Evolutionary conservation across 2,329 filamentous ascomycete genomes (phyloP).

Genomic region (Fusarium zealandicum): DNA sequence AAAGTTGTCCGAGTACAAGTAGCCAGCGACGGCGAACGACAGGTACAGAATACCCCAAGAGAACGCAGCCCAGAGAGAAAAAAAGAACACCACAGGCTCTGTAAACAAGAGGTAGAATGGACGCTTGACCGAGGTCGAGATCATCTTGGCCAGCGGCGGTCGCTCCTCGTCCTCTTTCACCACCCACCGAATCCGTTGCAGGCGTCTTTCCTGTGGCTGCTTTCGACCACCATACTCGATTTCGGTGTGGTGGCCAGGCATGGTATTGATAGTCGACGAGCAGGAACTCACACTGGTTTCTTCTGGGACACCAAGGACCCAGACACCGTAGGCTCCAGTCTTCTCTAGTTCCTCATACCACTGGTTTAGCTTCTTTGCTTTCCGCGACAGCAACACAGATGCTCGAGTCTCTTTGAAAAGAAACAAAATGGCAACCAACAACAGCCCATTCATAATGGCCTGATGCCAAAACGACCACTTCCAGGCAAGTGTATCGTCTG

Average conservation of each 20-base stretch:
- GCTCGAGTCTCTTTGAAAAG: conserved; percentile 86
- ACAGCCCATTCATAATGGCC: conserved; percentile 69
- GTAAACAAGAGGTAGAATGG: conserved; percentile 81
- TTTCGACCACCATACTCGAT: conserved; percentile 10
- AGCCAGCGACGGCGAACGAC: conserved; percentile 80
- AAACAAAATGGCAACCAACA: conserved; percentile 67
- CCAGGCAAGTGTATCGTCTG: conserved; percentile 61
- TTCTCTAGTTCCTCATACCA: conserved; percentile 81
- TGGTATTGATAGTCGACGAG: conserved; percentile 31
- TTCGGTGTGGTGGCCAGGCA: conserved; percentile 8
- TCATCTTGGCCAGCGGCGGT: conserved; percentile 71
- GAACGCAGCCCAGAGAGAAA: conserved; percentile 89
- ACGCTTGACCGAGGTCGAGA: conserved; percentile 75
- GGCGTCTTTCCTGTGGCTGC: conserved; percentile 5
- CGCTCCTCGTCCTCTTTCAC: conserved; percentile 81
- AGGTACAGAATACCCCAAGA: conserved; percentile 90
- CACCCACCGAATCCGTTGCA: conserved; percentile 74
- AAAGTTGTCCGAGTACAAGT: conserved; percentile 76
- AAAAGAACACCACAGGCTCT: conserved; percentile 82
- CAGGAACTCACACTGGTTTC: conserved; percentile 29
- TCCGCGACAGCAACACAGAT: conserved; percentile 78
- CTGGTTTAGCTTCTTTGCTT: conserved; percentile 74
- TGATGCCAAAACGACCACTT: conserved; percentile 92
- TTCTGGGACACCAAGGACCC: conserved; percentile 39
- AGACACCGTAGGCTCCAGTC: conserved; percentile 63